Evolutionary conservation across 257 asterid species (phyloP), one percentile per base, ranked within the genome.

Genomic region (Salvia hispanica): DNA sequence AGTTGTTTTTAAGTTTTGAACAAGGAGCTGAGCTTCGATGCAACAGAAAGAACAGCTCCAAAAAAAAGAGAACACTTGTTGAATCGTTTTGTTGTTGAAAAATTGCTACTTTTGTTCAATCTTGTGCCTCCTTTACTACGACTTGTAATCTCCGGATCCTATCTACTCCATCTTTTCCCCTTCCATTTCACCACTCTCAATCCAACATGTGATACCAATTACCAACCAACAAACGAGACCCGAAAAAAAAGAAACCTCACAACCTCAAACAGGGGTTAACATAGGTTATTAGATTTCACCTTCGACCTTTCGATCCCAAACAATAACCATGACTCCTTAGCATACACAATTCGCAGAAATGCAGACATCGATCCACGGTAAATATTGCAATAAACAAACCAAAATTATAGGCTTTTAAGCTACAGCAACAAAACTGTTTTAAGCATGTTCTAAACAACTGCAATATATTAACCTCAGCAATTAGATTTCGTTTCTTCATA

Each of bases 251-350:
- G 36, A 43, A 15, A 37, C 47, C 10, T 61, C 10, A 3, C 63
- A 31, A 44, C 25, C 46, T 51, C 15, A 3, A 46, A 57, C 31
- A 25, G 3, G 25, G 31, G 31, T 2, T 25, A 28, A 3, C 14
- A 44, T 31, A 8, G 39, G 36, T 50, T 63, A 68, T 46, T 13
- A 46, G 4, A 44, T 64, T 52, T 52, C 56, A 51, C 43, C 56
- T 68, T 53, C 42, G 14, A 59, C 61, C 63, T 28, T 54, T 25
- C n/a, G 47, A 71, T 36, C 5, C 31, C 31, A 69, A 16, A 58
- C 12, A 59, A 1, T 28, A 13, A 70, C 21, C 15, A 39, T 61
- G 39, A 59, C 50, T 48, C 50, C 40, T 70, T 4, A 54, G 21
- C 4, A 40, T 8, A 40, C 50, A 28, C 5, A 3, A 8, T 21